Percentiles rank a stretch among this genome's conserved stretches.
Evolutionary conservation across 805 yeast species (phyloP).

Genomic region (Metschnikowia anglica): DNA sequence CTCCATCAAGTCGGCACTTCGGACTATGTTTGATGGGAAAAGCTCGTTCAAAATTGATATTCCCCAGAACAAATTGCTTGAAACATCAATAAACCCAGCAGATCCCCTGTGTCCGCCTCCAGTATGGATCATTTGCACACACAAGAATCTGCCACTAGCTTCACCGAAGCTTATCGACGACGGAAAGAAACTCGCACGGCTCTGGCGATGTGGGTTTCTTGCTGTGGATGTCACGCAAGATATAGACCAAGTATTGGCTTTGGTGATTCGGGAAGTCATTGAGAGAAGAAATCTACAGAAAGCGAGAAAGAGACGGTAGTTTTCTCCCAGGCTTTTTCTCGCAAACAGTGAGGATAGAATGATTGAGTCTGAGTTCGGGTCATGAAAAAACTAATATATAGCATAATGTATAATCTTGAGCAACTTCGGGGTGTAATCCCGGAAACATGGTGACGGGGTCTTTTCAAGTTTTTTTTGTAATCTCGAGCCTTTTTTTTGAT

Average conservation of each 20-base stretch:
- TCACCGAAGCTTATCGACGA: slow-evolving; percentile 58
- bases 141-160: slow-evolving; percentile 53
- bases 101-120: slow-evolving; percentile 55
- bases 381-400: too few relatives aligned
- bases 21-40: slow-evolving; percentile 56
- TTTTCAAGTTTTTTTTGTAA: too few relatives aligned
- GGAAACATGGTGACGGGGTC: too few relatives aligned
- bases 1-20: slow-evolving; percentile 56
- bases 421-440: too few relatives aligned
- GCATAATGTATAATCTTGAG: too few relatives aligned
- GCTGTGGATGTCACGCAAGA: slow-evolving; percentile 56
- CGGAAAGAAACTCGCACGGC: slow-evolving; percentile 55
- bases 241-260: slow-evolving; percentile 56
- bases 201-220: slow-evolving; percentile 67
- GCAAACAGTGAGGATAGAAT: too few relatives aligned
- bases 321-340: too few relatives aligned
- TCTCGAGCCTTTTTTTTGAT: too few relatives aligned
- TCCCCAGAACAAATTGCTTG: slow-evolving; percentile 19
- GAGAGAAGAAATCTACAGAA: slow-evolving; percentile 40
- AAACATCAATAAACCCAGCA: slow-evolving; percentile 33
- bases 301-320: slow-evolving; percentile 9
- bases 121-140: slow-evolving; percentile 64
- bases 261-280: slow-evolving; percentile 58
- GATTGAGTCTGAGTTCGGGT: too few relatives aligned
- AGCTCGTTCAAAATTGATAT: slow-evolving; percentile 1